Evolutionary conservation across 164 flowering plant species (phyloP), one percentile per base, ranked within the genome.

Genomic region (Magnolia changhungtana): DNA sequence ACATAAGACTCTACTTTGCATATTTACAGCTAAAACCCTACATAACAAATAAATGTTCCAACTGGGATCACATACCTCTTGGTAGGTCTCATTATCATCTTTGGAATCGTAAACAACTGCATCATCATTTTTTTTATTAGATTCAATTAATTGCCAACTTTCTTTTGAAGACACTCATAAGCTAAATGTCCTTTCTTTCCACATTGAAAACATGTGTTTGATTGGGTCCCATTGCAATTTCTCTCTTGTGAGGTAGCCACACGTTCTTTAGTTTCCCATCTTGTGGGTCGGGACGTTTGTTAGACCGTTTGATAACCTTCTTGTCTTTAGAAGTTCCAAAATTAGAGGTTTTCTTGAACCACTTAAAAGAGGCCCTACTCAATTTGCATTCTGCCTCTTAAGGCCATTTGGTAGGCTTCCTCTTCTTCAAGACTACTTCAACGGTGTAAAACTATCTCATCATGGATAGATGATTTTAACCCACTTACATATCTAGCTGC

Each of bases 401-500:
- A 21, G 3, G 74, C 73, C 64, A 70, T 69, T 58, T 69, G 68
- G 29, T 63, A 59, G 2, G 51, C 24, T 13, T 52, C 63, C 3
- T 50, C 24, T 13, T 52, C 70, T 4, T 50, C 23, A 68, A 68
- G 72, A 2, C 51, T 8, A 63, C 23, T 14, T 24, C 10, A 23
- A 11, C 8, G 23, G 23, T 73, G 66, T 4, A 69, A 10, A 13
- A 31, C 5, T 2, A 76, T n/a, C 13, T 69, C 67, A 20, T 23
- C 73, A 52, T 49, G 66, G 23, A 76, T 31, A 1, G 20, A 19
- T n/a, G 1, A 16, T 9, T 76, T 76, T 23, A 37, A 23, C 3
- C 69, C 74, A 58, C 78, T 76, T 27, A 76, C n/a, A 59, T 76
- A 70, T 10, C 78, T 59, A 14, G 52, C 58, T 31, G 59, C 74